A percentile compares a stretch with the other conserved stretches of the same genome.
Conservation (phyloP, 495 filamentous ascomycete genomes). For the Lasiosphaeria ovina region DNA sequence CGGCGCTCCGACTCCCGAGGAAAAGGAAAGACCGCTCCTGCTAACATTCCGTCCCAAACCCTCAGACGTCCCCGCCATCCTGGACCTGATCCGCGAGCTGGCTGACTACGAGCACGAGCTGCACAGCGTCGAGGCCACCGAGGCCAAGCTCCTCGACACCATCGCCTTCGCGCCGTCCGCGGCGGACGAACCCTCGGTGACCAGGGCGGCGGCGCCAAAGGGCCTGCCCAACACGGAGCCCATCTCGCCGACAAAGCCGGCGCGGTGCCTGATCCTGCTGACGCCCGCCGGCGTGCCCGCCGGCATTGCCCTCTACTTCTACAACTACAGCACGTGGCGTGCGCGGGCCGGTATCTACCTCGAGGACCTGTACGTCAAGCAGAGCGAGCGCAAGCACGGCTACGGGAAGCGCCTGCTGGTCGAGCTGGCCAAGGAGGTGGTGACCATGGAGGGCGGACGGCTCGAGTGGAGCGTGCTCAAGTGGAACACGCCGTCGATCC, state of each 20-base stretch:
- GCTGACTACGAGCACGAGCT: slow-evolving; percentile 81
- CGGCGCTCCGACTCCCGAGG: neutral
- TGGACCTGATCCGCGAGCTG: slow-evolving; percentile 80
- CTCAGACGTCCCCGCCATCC: slow-evolving; percentile 79
- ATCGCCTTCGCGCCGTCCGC: slow-evolving; percentile 68
- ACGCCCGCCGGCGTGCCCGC: slow-evolving; percentile 39
- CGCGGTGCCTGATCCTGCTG: slow-evolving; percentile 48
- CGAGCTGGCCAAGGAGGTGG: slow-evolving; percentile 72
- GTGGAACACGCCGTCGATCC: slow-evolving; percentile 85
- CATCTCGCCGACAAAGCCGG: slow-evolving; percentile 39
- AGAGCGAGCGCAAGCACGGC: slow-evolving; percentile 65
- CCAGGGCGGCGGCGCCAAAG: slow-evolving; percentile 12
- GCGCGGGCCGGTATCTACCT: slow-evolving; percentile 86
- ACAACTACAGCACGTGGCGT: slow-evolving; percentile 76
- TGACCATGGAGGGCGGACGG: slow-evolving; percentile 67
- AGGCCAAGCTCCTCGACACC: slow-evolving; percentile 66
- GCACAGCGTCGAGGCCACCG: slow-evolving; percentile 75
- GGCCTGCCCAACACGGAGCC: slow-evolving; percentile 41
- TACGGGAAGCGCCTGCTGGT: slow-evolving; percentile 76
- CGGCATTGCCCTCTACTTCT: slow-evolving; percentile 61
- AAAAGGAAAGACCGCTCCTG: neutral
- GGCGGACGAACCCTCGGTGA: slow-evolving; percentile 35
- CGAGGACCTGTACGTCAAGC: slow-evolving; percentile 85
- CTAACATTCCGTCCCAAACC: slow-evolving; percentile 2
- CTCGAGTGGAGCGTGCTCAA: slow-evolving; percentile 93